Base-by-base conservation (phyloP, 2,329 filamentous ascomycete genomes). In the Epicoccum sorghinum region DNA sequence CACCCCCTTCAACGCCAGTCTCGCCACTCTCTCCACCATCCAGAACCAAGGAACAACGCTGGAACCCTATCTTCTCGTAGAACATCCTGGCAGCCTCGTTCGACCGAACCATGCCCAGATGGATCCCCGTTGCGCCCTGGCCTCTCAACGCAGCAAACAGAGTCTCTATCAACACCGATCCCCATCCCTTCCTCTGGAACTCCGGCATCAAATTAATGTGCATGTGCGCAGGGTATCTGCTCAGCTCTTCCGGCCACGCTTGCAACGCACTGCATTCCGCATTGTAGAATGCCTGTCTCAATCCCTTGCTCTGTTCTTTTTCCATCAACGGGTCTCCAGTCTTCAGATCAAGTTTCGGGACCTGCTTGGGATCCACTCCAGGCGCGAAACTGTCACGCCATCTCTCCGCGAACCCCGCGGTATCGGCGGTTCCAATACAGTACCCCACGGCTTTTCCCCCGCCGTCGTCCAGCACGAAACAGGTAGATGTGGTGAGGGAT, bases 121-220 rank as follows among this genome's bases (percentile, higher is more conserved):
- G 74, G 29, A 74, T 68, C 0, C 74, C 74, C 1, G 29, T 39
- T 1, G 66, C 68, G 2, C 69, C 69, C 2, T 58, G 10, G 9
- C 41, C 55, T 49, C 61, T 67, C 7, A 72, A 41, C 10, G 47
- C 57, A 3, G 58, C 51, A 33, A 70, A 58, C 22, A 72, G 64
- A 0, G 36, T 53, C n/a, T 64, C 50, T n/a, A 76, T 61, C 35
- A 76, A 38, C 22, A 51, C 39, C 14, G 37, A 49, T 1, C 75
- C 75, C 58, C 62, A 72, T 0, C 74, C 73, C 29, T 61, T 62
- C 8, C 68, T 55, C 47, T 74, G 72, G 36, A 62, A 71, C 35
- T 66, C 62, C 0, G 70, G 67, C 41, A 76, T 44, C 8, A 77
- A 67, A 44, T 77, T 65, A 39, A 77, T 70, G 37, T 77, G 74